Evolutionary conservation across 768 basidiomycete species (phyloP), one percentile per base, ranked within the genome.

Genomic region (Paxillus involutus): DNA sequence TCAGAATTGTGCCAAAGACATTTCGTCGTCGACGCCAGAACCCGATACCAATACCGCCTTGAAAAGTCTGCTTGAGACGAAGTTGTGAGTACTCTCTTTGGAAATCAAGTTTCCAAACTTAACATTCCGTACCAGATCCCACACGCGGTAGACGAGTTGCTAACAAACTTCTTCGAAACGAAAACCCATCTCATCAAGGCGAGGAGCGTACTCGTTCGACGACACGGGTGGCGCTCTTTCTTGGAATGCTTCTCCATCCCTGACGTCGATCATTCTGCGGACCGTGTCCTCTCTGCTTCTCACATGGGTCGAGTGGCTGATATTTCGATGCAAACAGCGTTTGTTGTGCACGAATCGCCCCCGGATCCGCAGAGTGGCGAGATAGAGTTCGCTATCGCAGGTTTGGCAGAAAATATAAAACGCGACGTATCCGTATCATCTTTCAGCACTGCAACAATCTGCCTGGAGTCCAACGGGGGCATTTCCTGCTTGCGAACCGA

Each of bases 181-280:
- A 42, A 42, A 40, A 55, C 50, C 4, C 57, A 58, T 32, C 10
- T 52, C 1, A 14, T 58, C n/a, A 60, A 46, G 44, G 29, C 54
- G 12, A 44, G 13, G 21, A 44, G 26, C 24, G 29, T 24, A 11
- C 39, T 48, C 29, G 39, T 11, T 9, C 16, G 17, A 7, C 3
- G 17, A 16, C n/a, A 24, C 19, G 39, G 13, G 21, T 35, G 48
- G 30, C 47, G 14, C 19, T 54, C 51, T 8, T 36, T 44, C 50
- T 1, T 58, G 44, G 57, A 55, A 43, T 58, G 53, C 43, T 60
- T 58, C 30, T 50, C 44, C 14, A 43, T 58, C 10, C 52, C 52
- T 4, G 13, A 4, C 4, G 12, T 26, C 11, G 17, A 29, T 4
- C 33, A 17, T 12, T 33, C 29, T 10, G 56, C 6, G 17, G 17